These are phyloP conservation scores for Candida sojae DNA, from an alignment of 1,139 yeast genomes.

Conservation along the genomic window DNA sequence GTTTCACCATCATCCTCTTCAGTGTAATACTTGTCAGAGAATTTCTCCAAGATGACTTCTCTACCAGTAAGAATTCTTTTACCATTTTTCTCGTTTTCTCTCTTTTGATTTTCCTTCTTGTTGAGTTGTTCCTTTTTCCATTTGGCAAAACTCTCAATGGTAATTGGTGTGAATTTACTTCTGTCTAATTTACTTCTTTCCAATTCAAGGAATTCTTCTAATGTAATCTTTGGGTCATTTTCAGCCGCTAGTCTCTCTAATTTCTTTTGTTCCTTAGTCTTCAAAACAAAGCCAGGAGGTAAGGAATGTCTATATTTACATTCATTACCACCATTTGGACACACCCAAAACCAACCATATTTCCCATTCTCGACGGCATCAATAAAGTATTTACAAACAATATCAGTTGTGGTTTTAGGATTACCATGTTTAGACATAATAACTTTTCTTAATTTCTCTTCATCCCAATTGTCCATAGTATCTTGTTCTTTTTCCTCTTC, in stretches of 20 bases:
- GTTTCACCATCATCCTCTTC: conserved; percentile 58
- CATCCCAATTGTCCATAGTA: conserved; percentile 98
- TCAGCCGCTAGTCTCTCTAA: conserved; percentile 86
- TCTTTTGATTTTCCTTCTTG: conserved; percentile 61
- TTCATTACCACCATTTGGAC: conserved; percentile 91
- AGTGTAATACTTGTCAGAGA: conserved; percentile 58
- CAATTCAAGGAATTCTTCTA: conserved; percentile 94
- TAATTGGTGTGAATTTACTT: conserved; percentile 81
- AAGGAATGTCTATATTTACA: conserved; percentile 97
- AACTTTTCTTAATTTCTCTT: conserved; percentile 86
- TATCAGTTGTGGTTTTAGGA: conserved; percentile 91
- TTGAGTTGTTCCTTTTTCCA: conserved; percentile 79
- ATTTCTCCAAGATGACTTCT: conserved; percentile 77
- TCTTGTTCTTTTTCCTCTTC: conserved; percentile 65
- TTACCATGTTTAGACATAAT: conserved; percentile 92
- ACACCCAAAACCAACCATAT: conserved; percentile 99
- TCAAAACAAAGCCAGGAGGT: conserved; percentile 95
- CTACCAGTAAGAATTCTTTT: conserved; percentile 69
- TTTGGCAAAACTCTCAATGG: conserved; percentile 73
- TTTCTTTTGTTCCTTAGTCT: conserved; percentile 93
- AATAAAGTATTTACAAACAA: conserved; percentile 88
- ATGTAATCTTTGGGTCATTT: conserved; percentile 83
- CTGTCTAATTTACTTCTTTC: conserved; percentile 87
- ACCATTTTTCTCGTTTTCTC: conserved; percentile 50
- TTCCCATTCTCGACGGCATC: conserved; percentile 97